Base-by-base conservation (phyloP, 805 yeast genomes). In the Yarrowia porcina region DNA sequence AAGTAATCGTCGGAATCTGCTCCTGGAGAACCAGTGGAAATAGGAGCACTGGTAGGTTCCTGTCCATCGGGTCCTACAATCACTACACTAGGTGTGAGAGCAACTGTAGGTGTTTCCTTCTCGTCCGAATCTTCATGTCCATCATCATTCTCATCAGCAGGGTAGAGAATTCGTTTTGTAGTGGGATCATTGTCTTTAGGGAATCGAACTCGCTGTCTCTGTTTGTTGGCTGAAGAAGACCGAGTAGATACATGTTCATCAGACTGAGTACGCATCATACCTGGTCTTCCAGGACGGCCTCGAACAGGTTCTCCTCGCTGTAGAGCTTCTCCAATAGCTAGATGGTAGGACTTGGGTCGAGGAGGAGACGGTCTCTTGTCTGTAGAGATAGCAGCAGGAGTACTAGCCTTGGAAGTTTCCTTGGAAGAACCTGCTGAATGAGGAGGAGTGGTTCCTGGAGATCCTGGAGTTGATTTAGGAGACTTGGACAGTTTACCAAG, bases 131-230 rank as follows among this genome's bases (percentile, higher is more conserved):
- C 61, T 6, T 59, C 63, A 10, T 59, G 63, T 11, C 61, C 57
- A 28, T 38, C 33, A 54, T 38, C 62, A 17, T 54, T 64, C 7
- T 66, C 69, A 28, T 61, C 68, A 25, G 61, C 50, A 11, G 73
- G 70, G 28, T 65, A 70, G 12, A 67, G 64, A 12, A 69, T 69
- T 15, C 64, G 36, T 30, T 63, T 64, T 8, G 71, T 66, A 23
- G 61, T 21, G 25, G 67, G 68, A 42, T 68, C 66, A 63, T 71
- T 71, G 61, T 65, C 70, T 17, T 59, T 69, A n/a, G 72, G 71
- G 54, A 69, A 69, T 4, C 71, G 67, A 15, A 69, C 72, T 23
- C 72, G 54, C 38, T 63, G 64, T 13, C 38, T 28, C 11, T 21
- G 39, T 23, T 32, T 47, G 54, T 30, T 49, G 20, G 44, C 35